Evolutionary conservation across 352 stramenopile species (phyloP).

Genomic region (Globisporangium radiosum): DNA sequence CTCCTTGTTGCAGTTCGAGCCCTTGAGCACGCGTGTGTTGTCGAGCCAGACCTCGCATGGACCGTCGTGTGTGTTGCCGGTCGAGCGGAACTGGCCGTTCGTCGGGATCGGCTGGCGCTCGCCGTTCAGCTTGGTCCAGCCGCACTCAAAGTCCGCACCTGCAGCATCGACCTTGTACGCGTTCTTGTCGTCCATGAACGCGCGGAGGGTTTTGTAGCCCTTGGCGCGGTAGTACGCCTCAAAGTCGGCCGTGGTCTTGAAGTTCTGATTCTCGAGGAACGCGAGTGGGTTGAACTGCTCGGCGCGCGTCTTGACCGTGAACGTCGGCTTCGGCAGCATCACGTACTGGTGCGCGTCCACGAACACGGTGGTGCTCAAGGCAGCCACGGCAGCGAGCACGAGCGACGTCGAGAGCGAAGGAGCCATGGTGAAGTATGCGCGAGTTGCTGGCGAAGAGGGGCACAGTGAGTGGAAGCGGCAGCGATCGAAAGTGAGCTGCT

Average conservation of each 20-base stretch:
- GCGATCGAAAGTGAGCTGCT: conserved; percentile 6
- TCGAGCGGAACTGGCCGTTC: conserved; percentile 19
- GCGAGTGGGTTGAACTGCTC: conserved; percentile 39
- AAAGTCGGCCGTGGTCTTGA: conserved; percentile 32
- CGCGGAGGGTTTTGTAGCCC: conserved; percentile 10
- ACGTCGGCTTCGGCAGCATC: conserved; percentile 29
- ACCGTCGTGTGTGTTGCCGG: conserved; percentile 41
- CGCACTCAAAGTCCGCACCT: conserved; percentile 26
- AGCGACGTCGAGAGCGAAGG: conserved; percentile 15
- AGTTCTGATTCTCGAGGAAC: conserved; percentile 44
- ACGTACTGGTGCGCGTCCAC: conserved; percentile 29
- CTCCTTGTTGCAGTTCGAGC: conserved; percentile 27
- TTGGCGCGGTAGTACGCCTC: conserved; percentile 17
- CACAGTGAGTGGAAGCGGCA: background rate
- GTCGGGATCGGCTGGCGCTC: conserved; percentile 24
- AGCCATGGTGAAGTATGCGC: conserved; percentile 2
- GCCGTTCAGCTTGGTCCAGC: conserved; percentile 22
- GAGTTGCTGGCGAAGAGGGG: background rate
- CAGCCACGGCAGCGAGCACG: conserved; percentile 14
- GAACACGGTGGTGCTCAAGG: conserved; percentile 14
- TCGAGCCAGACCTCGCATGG: conserved; percentile 42
- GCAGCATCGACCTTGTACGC: conserved; percentile 7
- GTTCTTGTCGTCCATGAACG: conserved; percentile 14
- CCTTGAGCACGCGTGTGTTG: conserved; percentile 24
- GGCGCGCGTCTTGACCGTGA: conserved; percentile 23